phyloP scores from a whole-genome alignment of 371 early-diverging fungal species.

The Syncephalastrum racemosum region DNA sequence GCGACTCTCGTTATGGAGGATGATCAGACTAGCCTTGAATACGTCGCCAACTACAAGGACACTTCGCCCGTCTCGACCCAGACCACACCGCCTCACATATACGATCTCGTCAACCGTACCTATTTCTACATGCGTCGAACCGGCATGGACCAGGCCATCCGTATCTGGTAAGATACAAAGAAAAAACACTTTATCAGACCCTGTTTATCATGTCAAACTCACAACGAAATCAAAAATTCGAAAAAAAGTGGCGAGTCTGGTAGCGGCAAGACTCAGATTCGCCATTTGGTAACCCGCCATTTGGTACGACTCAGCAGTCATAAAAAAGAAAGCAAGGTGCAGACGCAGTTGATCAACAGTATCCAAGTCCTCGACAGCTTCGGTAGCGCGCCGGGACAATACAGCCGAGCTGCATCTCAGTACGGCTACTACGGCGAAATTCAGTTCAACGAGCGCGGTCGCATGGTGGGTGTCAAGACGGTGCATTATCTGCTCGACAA shows the following conservation, averaged over 20 bases:
- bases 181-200: too few species aligned
- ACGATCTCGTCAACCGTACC: constrained; percentile 40
- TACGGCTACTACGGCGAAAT: constrained; percentile 91
- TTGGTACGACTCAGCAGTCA: constrained; percentile 70
- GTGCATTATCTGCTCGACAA: constrained; percentile 92
- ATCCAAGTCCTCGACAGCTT: constrained; percentile 80
- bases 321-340: constrained; percentile 76
- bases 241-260: constrained; percentile 76
- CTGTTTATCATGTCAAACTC: too few species aligned
- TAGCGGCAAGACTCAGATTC: constrained; percentile 79
- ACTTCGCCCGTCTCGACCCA: constrained; percentile 15
- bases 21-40: constrained; percentile 48
- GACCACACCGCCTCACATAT: constrained; percentile 35
- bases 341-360: constrained; percentile 66
- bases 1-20: constrained; percentile 40
- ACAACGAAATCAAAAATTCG: too few species aligned
- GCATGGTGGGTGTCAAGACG: constrained; percentile 77
- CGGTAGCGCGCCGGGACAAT: constrained; percentile 77
- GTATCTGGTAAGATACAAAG: constrained; percentile 27
- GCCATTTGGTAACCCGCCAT: constrained; percentile 61
- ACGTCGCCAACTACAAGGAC: constrained; percentile 43
- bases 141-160: constrained; percentile 40
- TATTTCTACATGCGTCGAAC: constrained; percentile 49
- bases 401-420: constrained; percentile 82
- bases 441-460: constrained; percentile 91